Base-by-base conservation (phyloP, 1,284 basidiomycete species). In the Crocinoboletus sp. region DNA sequence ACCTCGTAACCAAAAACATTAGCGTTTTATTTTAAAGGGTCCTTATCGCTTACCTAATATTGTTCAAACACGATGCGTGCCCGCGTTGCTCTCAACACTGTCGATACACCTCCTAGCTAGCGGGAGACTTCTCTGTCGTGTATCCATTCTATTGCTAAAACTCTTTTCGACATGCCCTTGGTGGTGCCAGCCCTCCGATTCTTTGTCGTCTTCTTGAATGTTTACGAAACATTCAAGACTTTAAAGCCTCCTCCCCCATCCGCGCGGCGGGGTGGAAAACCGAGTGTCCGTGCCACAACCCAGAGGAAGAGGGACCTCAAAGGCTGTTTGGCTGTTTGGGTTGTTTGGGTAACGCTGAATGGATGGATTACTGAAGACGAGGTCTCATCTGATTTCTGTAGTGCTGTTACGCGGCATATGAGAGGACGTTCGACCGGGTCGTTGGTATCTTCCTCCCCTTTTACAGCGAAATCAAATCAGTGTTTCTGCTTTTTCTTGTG, bases 261-360 rank as follows among this genome's bases (percentile, higher is more conserved):
- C 10, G 61, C 71, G 22, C 74, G 80, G 27, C 79, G 78, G 62
- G 72, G 72, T 51, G 80, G 80, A 7, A 71, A 71, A 27, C 81
- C 82, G 7, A 84, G 78, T 53, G 60, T 73, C 16, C 76, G 83
- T 24, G 84, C 85, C 8, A 60, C 82, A 51, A 75, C 80, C 22
- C 81, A 84, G 62, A 70, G 87, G 54, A 90, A 90, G 62, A 75
- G 88, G 45, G 78, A 84, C 56, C 82, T 90, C 74, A 90, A 90
- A 62, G 87, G 88, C 16, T 83, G 80, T 60, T 68, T 90, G 47
- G 78, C 84, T 22, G 76, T 90, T 10, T 90, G 88, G 88, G 72
- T 88, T 35, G 78, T 91, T 52, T 91, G 85, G 84, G 87, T 87
- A 65, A 67, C 76, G 25, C 43, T 35, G 63, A 44, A 36, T 41